Conservation (phyloP, 495 filamentous ascomycete genomes). For the Aspergillus saccharolyticus region DNA sequence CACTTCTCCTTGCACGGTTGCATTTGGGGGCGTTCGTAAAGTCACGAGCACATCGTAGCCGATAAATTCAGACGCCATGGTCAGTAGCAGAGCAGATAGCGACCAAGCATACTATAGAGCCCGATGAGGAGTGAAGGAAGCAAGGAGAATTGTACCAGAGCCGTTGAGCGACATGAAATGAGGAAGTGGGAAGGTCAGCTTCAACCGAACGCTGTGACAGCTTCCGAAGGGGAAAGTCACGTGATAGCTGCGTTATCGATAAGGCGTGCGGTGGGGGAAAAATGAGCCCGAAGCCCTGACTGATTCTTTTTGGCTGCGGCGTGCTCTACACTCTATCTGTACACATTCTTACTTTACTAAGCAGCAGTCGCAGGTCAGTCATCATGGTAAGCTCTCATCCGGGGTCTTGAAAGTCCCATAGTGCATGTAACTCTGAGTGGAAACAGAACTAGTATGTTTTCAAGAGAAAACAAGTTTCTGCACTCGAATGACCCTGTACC, state of each 20-base stretch:
- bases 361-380: too few species aligned
- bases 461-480: too few species aligned
- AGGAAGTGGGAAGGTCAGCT: neutral
- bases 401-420: too few species aligned
- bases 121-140: neutral
- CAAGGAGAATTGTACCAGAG: neutral
- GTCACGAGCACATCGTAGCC: slow-evolving; percentile 75
- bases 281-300: too few species aligned
- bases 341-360: too few species aligned
- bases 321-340: too few species aligned
- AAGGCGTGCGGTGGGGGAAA: neutral
- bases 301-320: too few species aligned
- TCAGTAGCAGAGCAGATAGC: neutral
- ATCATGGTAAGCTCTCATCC: too few species aligned
- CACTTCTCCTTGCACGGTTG: slow-evolving; percentile 67
- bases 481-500: too few species aligned
- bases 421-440: too few species aligned
- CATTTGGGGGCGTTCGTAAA: slow-evolving; percentile 59
- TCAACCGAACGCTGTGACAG: neutral
- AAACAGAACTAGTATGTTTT: too few species aligned
- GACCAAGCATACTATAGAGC: neutral
- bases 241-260: neutral
- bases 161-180: neutral
- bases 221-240: neutral
- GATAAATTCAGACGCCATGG: slow-evolving; percentile 67